A percentile compares a stretch with the other conserved stretches of the same genome.
Evolutionary conservation across 352 stramenopile genomes (phyloP).

Genomic region (Pythium dissimile): DNA sequence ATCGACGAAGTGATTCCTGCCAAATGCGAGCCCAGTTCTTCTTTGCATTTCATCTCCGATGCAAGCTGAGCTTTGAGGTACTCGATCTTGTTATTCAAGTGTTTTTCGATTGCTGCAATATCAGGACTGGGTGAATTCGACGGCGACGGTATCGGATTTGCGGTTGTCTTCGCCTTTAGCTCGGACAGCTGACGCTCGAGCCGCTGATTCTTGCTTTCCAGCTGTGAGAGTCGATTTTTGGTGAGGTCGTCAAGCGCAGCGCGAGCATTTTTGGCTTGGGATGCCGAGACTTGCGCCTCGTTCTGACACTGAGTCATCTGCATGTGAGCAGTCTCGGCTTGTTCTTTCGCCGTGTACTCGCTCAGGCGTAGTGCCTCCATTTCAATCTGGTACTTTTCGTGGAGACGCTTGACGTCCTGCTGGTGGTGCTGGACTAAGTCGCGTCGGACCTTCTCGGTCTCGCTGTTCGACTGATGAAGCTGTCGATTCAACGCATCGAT

Average conservation of each 20-base stretch:
- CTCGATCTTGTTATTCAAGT: slow-evolving; percentile 74
- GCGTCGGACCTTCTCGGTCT: slow-evolving; percentile 36
- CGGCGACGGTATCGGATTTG: neutral
- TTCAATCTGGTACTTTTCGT: slow-evolving; percentile 64
- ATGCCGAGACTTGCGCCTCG: slow-evolving; percentile 44
- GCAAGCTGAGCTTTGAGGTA: slow-evolving; percentile 80
- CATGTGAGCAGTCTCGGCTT: slow-evolving; percentile 37
- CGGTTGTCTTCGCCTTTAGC: slow-evolving; percentile 22
- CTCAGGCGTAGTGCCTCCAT: slow-evolving; percentile 61
- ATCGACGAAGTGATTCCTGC: slow-evolving; percentile 59
- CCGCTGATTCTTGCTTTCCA: slow-evolving; percentile 69
- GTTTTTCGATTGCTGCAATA: slow-evolving; percentile 60
- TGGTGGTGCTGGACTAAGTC: slow-evolving; percentile 41
- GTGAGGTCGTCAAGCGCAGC: slow-evolving; percentile 47
- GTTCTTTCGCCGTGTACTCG: slow-evolving; percentile 58
- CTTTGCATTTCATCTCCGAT: slow-evolving; percentile 85
- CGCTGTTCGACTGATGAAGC: slow-evolving; percentile 41
- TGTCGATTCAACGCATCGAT: slow-evolving; percentile 65
- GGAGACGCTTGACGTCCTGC: slow-evolving; percentile 51
- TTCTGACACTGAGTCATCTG: slow-evolving; percentile 51
- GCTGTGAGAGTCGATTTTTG: slow-evolving; percentile 36
- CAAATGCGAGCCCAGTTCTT: slow-evolving; percentile 70
- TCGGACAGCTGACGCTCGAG: slow-evolving; percentile 52
- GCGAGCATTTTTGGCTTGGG: slow-evolving; percentile 50
- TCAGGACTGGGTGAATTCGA: slow-evolving; percentile 9